Evolutionary conservation across 2,329 filamentous ascomycete species (phyloP).

Genomic region (Alternaria tenuissima): DNA sequence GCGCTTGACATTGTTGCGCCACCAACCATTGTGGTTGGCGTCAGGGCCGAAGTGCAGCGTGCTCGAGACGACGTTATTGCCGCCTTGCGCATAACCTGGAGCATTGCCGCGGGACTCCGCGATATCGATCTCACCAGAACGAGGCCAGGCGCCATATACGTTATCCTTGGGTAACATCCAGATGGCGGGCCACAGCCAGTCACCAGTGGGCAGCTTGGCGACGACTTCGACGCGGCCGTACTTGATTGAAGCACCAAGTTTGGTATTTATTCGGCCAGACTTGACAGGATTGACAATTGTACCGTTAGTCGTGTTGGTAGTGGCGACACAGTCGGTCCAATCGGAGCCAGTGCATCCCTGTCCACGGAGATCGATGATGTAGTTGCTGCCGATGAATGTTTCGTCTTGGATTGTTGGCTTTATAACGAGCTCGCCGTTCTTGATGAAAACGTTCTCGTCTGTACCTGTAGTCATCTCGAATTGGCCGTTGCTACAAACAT

Average conservation of each 20-base stretch:
- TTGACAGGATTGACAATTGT: constrained; percentile 79
- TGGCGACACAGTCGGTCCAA: constrained; percentile 69
- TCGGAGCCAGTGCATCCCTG: constrained; percentile 72
- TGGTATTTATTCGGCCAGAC: constrained; percentile 81
- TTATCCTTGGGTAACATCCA: constrained; percentile 82
- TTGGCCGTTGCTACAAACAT: constrained; percentile 72
- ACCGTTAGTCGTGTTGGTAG: constrained; percentile 79
- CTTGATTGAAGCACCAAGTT: constrained; percentile 73
- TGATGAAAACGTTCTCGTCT: constrained; percentile 77
- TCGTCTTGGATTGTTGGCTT: constrained; percentile 79
- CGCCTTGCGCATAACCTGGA: constrained; percentile 76
- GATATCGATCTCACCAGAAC: constrained; percentile 85
- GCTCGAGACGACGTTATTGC: constrained; percentile 81
- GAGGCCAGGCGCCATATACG: constrained; percentile 79
- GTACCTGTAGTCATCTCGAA: constrained; percentile 78
- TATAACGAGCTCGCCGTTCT: constrained; percentile 75
- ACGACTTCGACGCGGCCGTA: constrained; percentile 84
- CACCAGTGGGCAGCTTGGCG: constrained; percentile 77
- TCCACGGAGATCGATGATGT: constrained; percentile 71
- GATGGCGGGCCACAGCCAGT: constrained; percentile 93
- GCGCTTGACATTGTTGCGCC: constrained; percentile 82
- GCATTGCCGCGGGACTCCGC: constrained; percentile 84
- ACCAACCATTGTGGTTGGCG: constrained; percentile 77
- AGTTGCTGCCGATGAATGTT: constrained; percentile 70
- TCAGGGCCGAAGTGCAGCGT: constrained; percentile 85